Conservation (phyloP, 148 eudicot genomes). For the Rhododendron molle region DNA sequence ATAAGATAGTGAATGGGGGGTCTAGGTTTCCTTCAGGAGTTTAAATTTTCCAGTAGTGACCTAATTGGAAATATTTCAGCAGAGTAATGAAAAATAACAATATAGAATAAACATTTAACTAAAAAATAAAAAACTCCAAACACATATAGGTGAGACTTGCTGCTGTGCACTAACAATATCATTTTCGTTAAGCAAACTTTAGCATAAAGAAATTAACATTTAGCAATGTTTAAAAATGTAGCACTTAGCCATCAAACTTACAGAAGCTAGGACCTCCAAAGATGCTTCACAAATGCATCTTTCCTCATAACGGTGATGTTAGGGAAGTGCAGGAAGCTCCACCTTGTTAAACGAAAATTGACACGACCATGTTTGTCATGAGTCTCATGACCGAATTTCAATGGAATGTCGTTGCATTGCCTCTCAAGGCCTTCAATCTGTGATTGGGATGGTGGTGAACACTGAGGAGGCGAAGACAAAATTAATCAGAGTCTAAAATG, state of each 20-base stretch:
- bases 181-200: background rate
- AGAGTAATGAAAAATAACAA: background rate
- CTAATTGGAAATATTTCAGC: background rate
- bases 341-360: constrained; percentile 52
- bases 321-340: constrained; percentile 59
- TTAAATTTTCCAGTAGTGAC: background rate
- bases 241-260: background rate
- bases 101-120: background rate
- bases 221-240: background rate
- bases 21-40: background rate
- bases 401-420: constrained; percentile 13
- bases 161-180: background rate
- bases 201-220: background rate
- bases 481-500: background rate
- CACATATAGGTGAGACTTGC: background rate
- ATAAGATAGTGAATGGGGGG: background rate
- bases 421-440: background rate
- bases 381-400: constrained; percentile 39
- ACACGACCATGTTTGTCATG: constrained; percentile 62
- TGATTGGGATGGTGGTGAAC: background rate
- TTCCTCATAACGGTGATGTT: constrained; percentile 12
- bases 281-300: background rate
- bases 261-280: background rate
- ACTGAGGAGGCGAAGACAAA: background rate
- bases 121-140: background rate